phyloP scores from a whole-genome alignment of 495 filamentous ascomycete species.

The Viridothelium virens region DNA sequence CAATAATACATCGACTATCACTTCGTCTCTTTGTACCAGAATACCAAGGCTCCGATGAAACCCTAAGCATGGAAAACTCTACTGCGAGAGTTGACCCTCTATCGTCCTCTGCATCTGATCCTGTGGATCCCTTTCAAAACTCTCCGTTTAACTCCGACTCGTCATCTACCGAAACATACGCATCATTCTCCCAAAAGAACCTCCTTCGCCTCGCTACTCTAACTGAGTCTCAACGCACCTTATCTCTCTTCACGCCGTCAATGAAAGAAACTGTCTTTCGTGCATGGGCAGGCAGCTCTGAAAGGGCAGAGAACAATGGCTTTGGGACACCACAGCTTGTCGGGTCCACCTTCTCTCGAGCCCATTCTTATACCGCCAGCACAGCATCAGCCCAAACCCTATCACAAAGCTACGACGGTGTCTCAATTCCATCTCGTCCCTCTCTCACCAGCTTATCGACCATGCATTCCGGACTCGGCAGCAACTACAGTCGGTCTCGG shows the following conservation, averaged over 20 bases:
- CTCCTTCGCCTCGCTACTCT: constrained; percentile 67
- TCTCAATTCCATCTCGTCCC: constrained; percentile 38
- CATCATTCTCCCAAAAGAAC: constrained; percentile 86
- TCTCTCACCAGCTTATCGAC: constrained; percentile 26
- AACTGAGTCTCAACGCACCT: constrained; percentile 72
- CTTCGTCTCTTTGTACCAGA: constrained; percentile 85
- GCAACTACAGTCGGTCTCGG: constrained; percentile 58
- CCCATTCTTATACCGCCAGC: not conserved
- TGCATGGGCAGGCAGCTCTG: constrained; percentile 79
- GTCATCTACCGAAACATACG: constrained; percentile 62
- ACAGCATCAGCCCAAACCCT: constrained; percentile 37
- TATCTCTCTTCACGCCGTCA: constrained; percentile 77
- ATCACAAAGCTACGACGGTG: constrained; percentile 41
- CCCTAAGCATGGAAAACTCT: constrained; percentile 37
- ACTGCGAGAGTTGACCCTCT: constrained; percentile 35
- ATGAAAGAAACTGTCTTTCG: constrained; percentile 80
- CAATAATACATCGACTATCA: constrained; percentile 90
- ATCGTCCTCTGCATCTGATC: constrained; percentile 18
- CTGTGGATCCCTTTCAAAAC: constrained; percentile 70
- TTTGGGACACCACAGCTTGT: constrained; percentile 31
- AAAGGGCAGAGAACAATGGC: constrained; percentile 54
- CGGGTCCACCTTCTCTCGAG: not conserved
- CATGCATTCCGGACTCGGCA: constrained; percentile 49
- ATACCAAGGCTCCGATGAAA: constrained; percentile 57
- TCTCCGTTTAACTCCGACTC: constrained; percentile 66